A percentile compares a stretch with the other conserved stretches of the same genome.
These are phyloP conservation scores for Lachancea kluyveri DNA, from an alignment of 805 yeast species.

Conservation along the genomic window DNA sequence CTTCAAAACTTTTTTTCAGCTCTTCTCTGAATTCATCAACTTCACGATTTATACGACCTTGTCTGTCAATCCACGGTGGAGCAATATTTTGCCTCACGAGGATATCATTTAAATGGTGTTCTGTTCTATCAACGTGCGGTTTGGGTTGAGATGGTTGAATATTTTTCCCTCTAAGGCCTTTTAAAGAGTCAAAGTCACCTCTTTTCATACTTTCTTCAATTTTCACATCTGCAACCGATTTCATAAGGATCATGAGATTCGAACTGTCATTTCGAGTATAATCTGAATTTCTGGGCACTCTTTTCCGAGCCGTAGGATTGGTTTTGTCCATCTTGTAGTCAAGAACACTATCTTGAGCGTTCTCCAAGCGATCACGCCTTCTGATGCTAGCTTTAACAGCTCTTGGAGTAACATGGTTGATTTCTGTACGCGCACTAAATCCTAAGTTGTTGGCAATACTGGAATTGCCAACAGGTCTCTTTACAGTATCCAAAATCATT, in stretches of 20 bases:
- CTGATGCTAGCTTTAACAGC: constrained; percentile 22
- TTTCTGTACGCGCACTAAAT: constrained; percentile 11
- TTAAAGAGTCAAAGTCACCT: constrained; percentile 60
- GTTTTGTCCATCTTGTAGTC: constrained; percentile 48
- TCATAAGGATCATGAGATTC: too few relatives aligned
- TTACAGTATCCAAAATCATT: constrained; percentile 49
- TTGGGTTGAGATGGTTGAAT: constrained; percentile 38
- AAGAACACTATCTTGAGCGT: constrained; percentile 59
- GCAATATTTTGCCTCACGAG: constrained; percentile 67
- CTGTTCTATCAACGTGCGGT: constrained; percentile 61
- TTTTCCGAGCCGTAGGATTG: constrained; percentile 41
- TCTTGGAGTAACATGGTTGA: constrained; percentile 16
- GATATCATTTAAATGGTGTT: constrained; percentile 73
- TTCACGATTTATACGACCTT: constrained; percentile 46
- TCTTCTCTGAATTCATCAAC: constrained; percentile 42
- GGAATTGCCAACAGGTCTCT: constrained; percentile 12
- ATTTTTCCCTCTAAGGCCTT: constrained; percentile 54
- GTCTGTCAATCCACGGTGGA: constrained; percentile 90
- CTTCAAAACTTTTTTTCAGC: constrained; percentile 35
- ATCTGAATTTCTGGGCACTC: constrained; percentile 37
- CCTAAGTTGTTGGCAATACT: constrained; percentile 8
- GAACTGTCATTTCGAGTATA: too few relatives aligned
- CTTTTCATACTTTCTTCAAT: constrained; percentile 68
- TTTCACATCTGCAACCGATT: constrained; percentile 64
- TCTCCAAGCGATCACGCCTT: constrained; percentile 37